These are phyloP conservation scores for Colletotrichum sp. DNA, from an alignment of 2,329 filamentous ascomycete genomes.

Conservation along the genomic window DNA sequence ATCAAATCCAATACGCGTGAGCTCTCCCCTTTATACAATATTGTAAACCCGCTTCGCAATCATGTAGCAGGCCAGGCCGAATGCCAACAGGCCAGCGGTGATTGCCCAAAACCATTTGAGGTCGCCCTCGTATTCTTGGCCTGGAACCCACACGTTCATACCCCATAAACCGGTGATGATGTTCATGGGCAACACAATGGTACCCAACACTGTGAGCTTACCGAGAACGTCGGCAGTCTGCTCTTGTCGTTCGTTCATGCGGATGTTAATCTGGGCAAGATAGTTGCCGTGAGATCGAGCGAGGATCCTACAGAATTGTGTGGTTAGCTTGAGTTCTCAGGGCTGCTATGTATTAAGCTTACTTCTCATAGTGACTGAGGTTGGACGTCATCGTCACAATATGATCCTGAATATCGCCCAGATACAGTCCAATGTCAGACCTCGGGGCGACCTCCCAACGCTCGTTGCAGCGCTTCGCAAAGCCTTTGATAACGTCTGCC, in stretches of 20 bases:
- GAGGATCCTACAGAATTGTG: constrained; percentile 67
- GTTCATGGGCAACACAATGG: constrained; percentile 98
- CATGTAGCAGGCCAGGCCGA: constrained; percentile 80
- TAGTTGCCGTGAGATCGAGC: constrained; percentile 95
- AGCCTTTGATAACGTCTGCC: constrained; percentile 98
- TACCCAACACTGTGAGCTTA: constrained; percentile 93
- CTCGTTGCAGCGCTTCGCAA: constrained; percentile 97
- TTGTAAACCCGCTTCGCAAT: constrained; percentile 85
- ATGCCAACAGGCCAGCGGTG: constrained; percentile 77
- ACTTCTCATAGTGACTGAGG: constrained; percentile 95
- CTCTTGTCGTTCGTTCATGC: constrained; percentile 97
- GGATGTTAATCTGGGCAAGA: constrained; percentile 98
- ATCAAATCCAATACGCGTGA: background rate
- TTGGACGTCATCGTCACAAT: constrained; percentile 99
- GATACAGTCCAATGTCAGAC: constrained; percentile 94
- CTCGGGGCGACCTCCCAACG: constrained; percentile 95
- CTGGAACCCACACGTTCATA: constrained; percentile 97
- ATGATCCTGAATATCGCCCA: constrained; percentile 98
- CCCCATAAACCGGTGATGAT: constrained; percentile 98
- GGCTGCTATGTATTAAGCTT: constrained; percentile 37
- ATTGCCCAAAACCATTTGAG: constrained; percentile 77
- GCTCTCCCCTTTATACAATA: constrained; percentile 64
- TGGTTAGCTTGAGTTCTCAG: background rate
- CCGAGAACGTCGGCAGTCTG: constrained; percentile 94
- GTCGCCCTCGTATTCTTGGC: constrained; percentile 80